These are phyloP conservation scores for Blastomyces silverae DNA, from an alignment of 2,329 filamentous ascomycete species.

Conservation along the genomic window DNA sequence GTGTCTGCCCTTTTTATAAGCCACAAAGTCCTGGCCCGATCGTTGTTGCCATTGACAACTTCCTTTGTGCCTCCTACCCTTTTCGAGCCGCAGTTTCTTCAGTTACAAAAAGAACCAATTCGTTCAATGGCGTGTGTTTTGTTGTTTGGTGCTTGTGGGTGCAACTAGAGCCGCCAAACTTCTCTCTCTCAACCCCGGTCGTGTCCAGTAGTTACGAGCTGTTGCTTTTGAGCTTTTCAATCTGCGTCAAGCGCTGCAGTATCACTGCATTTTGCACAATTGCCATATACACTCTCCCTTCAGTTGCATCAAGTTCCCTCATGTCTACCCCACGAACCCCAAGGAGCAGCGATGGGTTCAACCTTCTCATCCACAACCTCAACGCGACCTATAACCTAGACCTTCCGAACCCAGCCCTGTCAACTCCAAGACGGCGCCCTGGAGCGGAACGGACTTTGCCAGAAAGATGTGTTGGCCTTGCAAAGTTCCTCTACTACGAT, in stretches of 20 bases:
- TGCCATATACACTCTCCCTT: neutral
- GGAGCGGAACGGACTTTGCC: slow-evolving; percentile 21
- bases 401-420: slow-evolving; percentile 27
- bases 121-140: neutral
- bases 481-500: slow-evolving; percentile 30
- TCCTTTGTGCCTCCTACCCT: neutral
- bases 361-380: slow-evolving; percentile 28
- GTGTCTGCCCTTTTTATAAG: no score
- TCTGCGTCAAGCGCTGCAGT: neutral
- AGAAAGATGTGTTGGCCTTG: slow-evolving; percentile 27
- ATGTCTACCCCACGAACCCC: slow-evolving; percentile 12
- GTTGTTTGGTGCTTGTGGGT: neutral
- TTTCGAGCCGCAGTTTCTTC: neutral
- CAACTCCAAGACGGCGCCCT: slow-evolving; percentile 21
- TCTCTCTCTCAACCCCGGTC: neutral
- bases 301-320: neutral
- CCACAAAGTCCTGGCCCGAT: neutral
- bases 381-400: slow-evolving; percentile 34
- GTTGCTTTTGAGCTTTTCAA: neutral
- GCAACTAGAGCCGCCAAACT: no score
- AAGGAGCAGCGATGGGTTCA: slow-evolving; percentile 24
- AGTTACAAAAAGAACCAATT: neutral
- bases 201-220: neutral
- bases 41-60: neutral
- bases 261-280: neutral